Percentiles rank a stretch among this genome's conserved stretches.
Evolutionary conservation across 768 basidiomycete genomes (phyloP).

Genomic region (Pleurotus platypus): DNA sequence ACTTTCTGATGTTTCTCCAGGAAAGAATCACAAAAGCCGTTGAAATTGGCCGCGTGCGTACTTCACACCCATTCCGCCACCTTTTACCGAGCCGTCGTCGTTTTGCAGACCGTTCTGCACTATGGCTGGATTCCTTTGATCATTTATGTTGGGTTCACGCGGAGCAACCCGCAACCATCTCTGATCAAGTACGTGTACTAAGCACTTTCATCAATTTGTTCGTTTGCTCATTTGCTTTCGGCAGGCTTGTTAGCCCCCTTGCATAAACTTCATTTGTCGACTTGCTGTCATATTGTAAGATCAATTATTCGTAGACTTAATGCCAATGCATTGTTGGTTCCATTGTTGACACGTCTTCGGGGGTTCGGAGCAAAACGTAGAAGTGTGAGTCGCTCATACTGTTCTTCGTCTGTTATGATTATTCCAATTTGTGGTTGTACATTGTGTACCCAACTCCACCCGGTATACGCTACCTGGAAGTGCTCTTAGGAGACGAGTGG

Average conservation of each 20-base stretch:
- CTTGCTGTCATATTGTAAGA: slow-evolving; percentile 13
- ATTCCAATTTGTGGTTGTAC: slow-evolving; percentile 65
- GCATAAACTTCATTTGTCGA: slow-evolving; percentile 45
- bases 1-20: slow-evolving; percentile 28
- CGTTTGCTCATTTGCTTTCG: slow-evolving; percentile 6
- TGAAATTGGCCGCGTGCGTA: slow-evolving; percentile 76
- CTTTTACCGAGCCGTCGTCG: not conserved
- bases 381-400: no score
- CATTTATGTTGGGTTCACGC: slow-evolving; percentile 91
- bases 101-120: slow-evolving; percentile 75
- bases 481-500: slow-evolving; percentile 39
- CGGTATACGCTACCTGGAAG: slow-evolving; percentile 17
- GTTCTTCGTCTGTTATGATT: slow-evolving; percentile 39
- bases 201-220: not conserved
- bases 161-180: slow-evolving; percentile 91
- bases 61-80: not conserved
- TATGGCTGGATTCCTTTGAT: slow-evolving; percentile 97
- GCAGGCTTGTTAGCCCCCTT: slow-evolving; percentile 89
- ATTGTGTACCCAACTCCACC: slow-evolving; percentile 22
- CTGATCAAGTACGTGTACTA: slow-evolving; percentile 81
- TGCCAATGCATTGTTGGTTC: not conserved
- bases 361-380: no score
- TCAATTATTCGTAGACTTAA: slow-evolving; percentile 23
- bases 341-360: no score
- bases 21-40: slow-evolving; percentile 81